phyloP scores from a whole-genome alignment of 2,329 filamentous ascomycete species.

The Apiospora arundinis region DNA sequence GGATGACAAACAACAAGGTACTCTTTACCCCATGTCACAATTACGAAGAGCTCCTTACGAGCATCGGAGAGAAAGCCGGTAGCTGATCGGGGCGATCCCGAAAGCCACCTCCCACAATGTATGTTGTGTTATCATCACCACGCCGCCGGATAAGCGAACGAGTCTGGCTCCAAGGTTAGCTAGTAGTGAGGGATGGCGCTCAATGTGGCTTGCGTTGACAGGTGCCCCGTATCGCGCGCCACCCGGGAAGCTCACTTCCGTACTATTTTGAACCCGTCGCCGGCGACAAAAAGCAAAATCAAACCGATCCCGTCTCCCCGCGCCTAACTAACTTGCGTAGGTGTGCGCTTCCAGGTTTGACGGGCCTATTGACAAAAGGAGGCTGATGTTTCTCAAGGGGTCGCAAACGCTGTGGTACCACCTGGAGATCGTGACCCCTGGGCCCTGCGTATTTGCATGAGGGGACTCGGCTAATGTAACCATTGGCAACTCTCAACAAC shows the following conservation, averaged over 20 bases:
- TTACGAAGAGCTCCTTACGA: not conserved
- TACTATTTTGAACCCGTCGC: not conserved
- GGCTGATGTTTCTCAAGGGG: constrained; percentile 13
- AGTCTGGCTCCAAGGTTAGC: not conserved
- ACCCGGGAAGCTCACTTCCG: not conserved
- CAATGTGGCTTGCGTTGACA: not conserved
- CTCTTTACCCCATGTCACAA: not conserved
- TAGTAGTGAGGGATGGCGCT: not conserved
- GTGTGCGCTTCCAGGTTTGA: not conserved
- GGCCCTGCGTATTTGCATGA: not conserved
- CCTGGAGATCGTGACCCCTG: constrained; percentile 3
- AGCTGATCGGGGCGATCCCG: not conserved
- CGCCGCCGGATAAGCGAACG: not conserved
- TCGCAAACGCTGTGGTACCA: not conserved
- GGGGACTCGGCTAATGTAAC: not conserved
- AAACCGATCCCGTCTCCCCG: constrained; percentile 2
- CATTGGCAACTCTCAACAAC: not conserved
- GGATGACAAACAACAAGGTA: not conserved
- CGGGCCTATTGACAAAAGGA: not conserved
- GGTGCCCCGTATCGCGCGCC: not conserved
- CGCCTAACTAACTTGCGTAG: not conserved
- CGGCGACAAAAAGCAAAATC: not conserved
- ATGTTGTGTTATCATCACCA: not conserved
- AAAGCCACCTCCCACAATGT: not conserved
- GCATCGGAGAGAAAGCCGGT: constrained; percentile 1